Evolutionary conservation across 345 rosid genomes (phyloP).

Genomic region (Lepidium sativum): DNA sequence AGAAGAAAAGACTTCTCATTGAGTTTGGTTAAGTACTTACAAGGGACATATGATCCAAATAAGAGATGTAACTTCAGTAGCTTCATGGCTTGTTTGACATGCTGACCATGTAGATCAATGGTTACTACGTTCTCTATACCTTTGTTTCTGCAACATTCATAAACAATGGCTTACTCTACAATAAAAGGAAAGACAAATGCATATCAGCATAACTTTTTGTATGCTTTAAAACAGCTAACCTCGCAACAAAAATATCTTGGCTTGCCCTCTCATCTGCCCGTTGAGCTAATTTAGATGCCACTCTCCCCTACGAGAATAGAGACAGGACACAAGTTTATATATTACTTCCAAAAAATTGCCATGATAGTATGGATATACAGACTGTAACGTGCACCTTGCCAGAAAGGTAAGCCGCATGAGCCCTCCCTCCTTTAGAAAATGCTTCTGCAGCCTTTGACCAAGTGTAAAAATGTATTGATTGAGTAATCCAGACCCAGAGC

Average conservation of each 20-base stretch:
- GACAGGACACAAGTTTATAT: background rate
- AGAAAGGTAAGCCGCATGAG: conserved; percentile 67
- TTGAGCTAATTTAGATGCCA: conserved; percentile 44
- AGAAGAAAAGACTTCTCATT: background rate
- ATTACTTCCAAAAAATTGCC: background rate
- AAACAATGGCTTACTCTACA: conserved; percentile 17
- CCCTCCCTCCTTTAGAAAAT: conserved; percentile 59
- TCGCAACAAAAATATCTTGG: conserved; percentile 68
- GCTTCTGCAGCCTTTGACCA: conserved; percentile 66
- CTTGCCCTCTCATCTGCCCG: conserved; percentile 86
- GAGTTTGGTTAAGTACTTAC: conserved; percentile 40
- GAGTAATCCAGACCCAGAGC: background rate
- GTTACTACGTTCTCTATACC: conserved; percentile 70
- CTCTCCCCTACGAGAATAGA: conserved; percentile 43
- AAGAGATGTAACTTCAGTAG: conserved; percentile 70
- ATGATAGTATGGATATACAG: background rate
- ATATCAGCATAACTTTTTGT: background rate
- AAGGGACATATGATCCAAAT: conserved; percentile 51
- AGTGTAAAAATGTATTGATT: background rate
- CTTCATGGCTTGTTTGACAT: conserved; percentile 79
- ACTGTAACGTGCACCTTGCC: conserved; percentile 50
- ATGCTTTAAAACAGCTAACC: conserved; percentile 37
- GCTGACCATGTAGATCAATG: conserved; percentile 95
- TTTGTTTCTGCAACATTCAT: conserved; percentile 56
- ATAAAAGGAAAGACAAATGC: background rate